These are phyloP conservation scores for Paulownia fortunei DNA, from an alignment of 257 asterid species.

Conservation along the genomic window DNA sequence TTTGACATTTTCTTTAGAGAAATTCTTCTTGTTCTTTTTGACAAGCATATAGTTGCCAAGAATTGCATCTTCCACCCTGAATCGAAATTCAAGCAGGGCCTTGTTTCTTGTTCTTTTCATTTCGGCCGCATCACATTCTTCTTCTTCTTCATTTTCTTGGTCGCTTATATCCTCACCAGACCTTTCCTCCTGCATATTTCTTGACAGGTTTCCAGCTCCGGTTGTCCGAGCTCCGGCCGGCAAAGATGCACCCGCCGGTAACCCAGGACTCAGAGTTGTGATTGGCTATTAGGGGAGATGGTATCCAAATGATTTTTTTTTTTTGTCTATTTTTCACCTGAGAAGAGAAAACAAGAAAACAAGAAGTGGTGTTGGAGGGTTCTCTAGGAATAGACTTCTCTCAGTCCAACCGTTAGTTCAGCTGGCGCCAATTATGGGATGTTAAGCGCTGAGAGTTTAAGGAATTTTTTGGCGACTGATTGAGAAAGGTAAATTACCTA, in stretches of 20 bases:
- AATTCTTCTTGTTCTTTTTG: slow-evolving; percentile 25
- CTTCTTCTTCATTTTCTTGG: slow-evolving; percentile 34
- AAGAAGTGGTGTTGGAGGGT: slow-evolving; percentile 27
- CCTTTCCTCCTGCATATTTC: slow-evolving; percentile 43
- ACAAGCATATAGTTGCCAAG: slow-evolving; percentile 46
- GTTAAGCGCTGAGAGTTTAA: slow-evolving; percentile 17
- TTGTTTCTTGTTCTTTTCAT: slow-evolving; percentile 33
- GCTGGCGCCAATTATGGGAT: slow-evolving; percentile 34
- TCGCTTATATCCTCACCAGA: slow-evolving; percentile 17
- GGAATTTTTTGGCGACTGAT: slow-evolving; percentile 1
- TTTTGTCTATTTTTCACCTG: neutral
- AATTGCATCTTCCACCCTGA: slow-evolving; percentile 70
- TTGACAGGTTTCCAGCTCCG: slow-evolving; percentile 23
- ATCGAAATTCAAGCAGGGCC: slow-evolving; percentile 60
- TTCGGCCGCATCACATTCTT: slow-evolving; percentile 33
- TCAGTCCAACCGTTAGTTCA: slow-evolving; percentile 25
- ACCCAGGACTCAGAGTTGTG: slow-evolving; percentile 23
- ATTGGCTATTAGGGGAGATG: slow-evolving; percentile 18
- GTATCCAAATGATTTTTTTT: neutral
- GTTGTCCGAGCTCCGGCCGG: slow-evolving; percentile 45
- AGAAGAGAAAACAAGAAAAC: neutral
- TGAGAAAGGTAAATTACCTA: slow-evolving; percentile 6
- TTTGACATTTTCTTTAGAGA: neutral
- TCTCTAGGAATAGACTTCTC: slow-evolving; percentile 22
- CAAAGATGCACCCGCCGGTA: slow-evolving; percentile 31